Percentiles rank a stretch among this genome's conserved stretches.
phyloP scores from a whole-genome alignment of 495 filamentous ascomycete species.

The Cenococcum geophilum region DNA sequence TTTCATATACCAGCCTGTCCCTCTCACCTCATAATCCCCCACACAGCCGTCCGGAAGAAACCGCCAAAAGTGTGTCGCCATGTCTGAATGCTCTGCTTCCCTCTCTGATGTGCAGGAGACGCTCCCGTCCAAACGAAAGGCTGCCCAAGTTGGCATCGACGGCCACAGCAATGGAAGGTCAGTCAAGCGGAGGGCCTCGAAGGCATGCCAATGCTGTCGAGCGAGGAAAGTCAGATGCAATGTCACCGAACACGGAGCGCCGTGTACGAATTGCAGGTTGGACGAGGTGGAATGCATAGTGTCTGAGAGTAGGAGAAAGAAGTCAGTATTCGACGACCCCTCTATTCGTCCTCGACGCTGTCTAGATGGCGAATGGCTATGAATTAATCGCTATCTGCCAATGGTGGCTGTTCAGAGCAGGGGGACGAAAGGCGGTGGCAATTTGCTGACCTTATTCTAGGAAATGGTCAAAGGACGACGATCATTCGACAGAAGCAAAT shows the following conservation, averaged over 20 bases:
- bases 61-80: constrained; percentile 7
- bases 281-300: constrained; percentile 86
- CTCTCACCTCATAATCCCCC: neutral
- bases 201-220: constrained; percentile 81
- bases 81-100: constrained; percentile 30
- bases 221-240: constrained; percentile 91
- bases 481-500: constrained; percentile 17
- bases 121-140: constrained; percentile 38
- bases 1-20: neutral
- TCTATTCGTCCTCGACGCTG: constrained; percentile 7
- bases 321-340: constrained; percentile 49
- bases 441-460: constrained; percentile 27
- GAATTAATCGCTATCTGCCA: neutral
- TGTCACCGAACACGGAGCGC: constrained; percentile 78
- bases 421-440: neutral
- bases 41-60: neutral
- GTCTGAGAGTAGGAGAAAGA: constrained; percentile 84
- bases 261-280: constrained; percentile 83
- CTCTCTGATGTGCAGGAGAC: constrained; percentile 25
- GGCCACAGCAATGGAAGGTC: constrained; percentile 35
- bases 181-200: constrained; percentile 77
- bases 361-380: neutral
- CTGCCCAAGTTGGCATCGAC: constrained; percentile 37
- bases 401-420: neutral
- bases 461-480: constrained; percentile 38